Conservation (phyloP, 169 alveolate species). For the Babesia gibsoni region DNA sequence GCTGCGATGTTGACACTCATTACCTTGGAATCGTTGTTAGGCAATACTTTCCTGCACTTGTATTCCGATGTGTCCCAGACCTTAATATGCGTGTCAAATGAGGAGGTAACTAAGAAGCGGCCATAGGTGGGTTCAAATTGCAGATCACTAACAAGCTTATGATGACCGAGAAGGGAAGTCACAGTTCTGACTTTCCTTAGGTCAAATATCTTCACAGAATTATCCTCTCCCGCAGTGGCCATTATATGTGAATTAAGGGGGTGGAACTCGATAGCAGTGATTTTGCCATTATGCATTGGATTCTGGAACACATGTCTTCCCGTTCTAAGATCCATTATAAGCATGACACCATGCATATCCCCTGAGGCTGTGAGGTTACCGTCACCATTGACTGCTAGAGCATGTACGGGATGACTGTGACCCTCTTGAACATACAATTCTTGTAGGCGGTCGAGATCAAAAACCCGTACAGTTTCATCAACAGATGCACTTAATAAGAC, state of each 20-base stretch:
- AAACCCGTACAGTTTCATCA: slow-evolving; percentile 73
- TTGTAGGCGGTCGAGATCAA: slow-evolving; percentile 63
- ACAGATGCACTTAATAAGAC: slow-evolving; percentile 64
- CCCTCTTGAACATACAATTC: slow-evolving; percentile 78
- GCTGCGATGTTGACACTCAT: slow-evolving; percentile 71
- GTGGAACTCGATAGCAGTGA: slow-evolving; percentile 72
- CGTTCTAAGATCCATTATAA: slow-evolving; percentile 74
- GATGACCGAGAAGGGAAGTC: slow-evolving; percentile 71
- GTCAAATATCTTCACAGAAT: slow-evolving; percentile 74
- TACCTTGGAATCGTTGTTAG: slow-evolving; percentile 68
- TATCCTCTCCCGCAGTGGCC: slow-evolving; percentile 73
- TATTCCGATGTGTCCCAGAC: slow-evolving; percentile 75
- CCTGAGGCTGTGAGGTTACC: slow-evolving; percentile 76
- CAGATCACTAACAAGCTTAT: slow-evolving; percentile 71
- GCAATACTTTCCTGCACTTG: slow-evolving; percentile 72
- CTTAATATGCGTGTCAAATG: slow-evolving; percentile 73
- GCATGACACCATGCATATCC: slow-evolving; percentile 70
- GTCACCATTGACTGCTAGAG: slow-evolving; percentile 69
- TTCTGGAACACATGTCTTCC: slow-evolving; percentile 72
- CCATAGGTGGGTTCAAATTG: slow-evolving; percentile 77
- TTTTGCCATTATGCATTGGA: slow-evolving; percentile 66
- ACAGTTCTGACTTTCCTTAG: slow-evolving; percentile 66
- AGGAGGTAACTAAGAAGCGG: slow-evolving; percentile 72
- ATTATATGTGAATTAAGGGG: slow-evolving; percentile 70
- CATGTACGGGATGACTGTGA: slow-evolving; percentile 68